Conservation (phyloP, 352 stramenopile genomes). For the Phytophthora chlamydospora region DNA sequence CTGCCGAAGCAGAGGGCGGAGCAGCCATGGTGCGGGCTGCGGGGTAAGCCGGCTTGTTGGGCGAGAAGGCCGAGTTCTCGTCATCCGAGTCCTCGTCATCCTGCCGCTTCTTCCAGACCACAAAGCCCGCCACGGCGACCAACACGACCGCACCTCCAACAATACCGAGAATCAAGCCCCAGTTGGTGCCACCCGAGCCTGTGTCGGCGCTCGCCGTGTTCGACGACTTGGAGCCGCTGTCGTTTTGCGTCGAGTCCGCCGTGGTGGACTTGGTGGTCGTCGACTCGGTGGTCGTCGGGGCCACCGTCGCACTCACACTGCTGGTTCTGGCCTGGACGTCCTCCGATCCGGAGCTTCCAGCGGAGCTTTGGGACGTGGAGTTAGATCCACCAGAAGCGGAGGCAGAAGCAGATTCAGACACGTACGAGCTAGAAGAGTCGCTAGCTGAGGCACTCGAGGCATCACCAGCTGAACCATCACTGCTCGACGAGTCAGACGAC, state of each 20-base stretch:
- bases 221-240: constrained; percentile 28
- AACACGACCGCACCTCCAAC: constrained; percentile 46
- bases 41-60: constrained; percentile 23
- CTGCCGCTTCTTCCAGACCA: constrained; percentile 61
- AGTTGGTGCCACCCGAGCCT: constrained; percentile 37
- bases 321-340: constrained; percentile 16
- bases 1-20: constrained; percentile 22
- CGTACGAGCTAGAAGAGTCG: constrained; percentile 10
- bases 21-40: constrained; percentile 18
- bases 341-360: constrained; percentile 19
- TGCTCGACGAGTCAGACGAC: constrained; percentile 36
- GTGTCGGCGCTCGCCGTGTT: constrained; percentile 39
- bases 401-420: constrained; percentile 23
- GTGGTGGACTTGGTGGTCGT: constrained; percentile 35
- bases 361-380: constrained; percentile 23
- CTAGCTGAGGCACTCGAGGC: constrained; percentile 21
- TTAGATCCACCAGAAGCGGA: constrained; percentile 15
- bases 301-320: constrained; percentile 30
- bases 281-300: constrained; percentile 22
- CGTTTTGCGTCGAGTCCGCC: constrained; percentile 26
- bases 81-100: constrained; percentile 74
- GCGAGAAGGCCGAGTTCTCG: constrained; percentile 44
- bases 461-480: constrained; percentile 17
- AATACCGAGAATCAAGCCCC: constrained; percentile 62
- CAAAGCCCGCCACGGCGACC: constrained; percentile 58